phyloP scores from a whole-genome alignment of 108 stramenopile species.

The Cyclotella baltica region DNA sequence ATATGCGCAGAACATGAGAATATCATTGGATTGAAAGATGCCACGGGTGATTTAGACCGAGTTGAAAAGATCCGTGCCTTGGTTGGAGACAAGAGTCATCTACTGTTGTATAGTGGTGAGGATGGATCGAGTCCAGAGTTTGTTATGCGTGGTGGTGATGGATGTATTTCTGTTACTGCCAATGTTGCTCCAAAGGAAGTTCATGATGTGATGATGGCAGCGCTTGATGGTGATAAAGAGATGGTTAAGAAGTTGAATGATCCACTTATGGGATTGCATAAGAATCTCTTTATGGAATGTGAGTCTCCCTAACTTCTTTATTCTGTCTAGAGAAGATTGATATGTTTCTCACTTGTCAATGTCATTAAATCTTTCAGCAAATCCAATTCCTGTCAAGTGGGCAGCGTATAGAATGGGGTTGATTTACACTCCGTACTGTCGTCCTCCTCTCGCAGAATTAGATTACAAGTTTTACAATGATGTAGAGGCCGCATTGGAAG shows the following conservation, averaged over 20 bases:
- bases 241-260: constrained; percentile 68
- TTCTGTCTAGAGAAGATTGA: background rate
- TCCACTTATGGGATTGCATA: constrained; percentile 64
- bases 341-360: background rate
- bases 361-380: constrained; percentile 26
- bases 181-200: constrained; percentile 80
- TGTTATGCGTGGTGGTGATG: constrained; percentile 88
- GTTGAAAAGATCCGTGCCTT: constrained; percentile 58
- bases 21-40: constrained; percentile 91
- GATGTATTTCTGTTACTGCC: constrained; percentile 91
- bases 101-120: constrained; percentile 91
- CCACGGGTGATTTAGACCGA: constrained; percentile 84
- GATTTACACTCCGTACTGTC: constrained; percentile 60
- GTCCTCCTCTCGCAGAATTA: constrained; percentile 71
- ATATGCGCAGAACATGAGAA: constrained; percentile 65
- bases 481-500: constrained; percentile 61
- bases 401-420: constrained; percentile 63
- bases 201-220: constrained; percentile 72
- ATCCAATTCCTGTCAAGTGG: constrained; percentile 91
- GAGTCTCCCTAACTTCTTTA: background rate
- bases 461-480: constrained; percentile 59
- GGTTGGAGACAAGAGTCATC: constrained; percentile 46
- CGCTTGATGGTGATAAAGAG: constrained; percentile 59
- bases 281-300: constrained; percentile 78
- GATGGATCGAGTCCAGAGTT: constrained; percentile 88